Base-by-base conservation (phyloP, 2,329 filamentous ascomycete species). In the Neospermospora avenae region DNA sequence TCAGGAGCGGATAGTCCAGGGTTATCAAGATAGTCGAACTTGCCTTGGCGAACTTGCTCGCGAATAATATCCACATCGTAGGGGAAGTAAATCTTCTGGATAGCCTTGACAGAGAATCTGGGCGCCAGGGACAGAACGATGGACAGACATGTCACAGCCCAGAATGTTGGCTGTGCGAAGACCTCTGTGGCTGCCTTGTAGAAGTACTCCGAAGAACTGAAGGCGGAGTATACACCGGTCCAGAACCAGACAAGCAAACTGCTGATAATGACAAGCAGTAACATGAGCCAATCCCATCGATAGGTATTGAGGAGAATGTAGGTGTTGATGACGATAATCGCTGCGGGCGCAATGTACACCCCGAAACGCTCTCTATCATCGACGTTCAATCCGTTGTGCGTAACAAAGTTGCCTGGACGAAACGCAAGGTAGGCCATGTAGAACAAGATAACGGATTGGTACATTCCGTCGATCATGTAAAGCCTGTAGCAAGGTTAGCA, bases 271-370 rank as follows among this genome's bases (percentile, higher is more conserved):
- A 96, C 88, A 63, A 97, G 88, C 61, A 96, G 78, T 22, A 93
- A 76, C 77, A 96, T 96, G 70, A 99, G 80, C 93, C 93, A 99
- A 74, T 99, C 95, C 95, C 95, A 99, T 62, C 93, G 86, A 75
- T 96, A 98, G 0, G 90, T 96, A 76, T 99, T 99, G 78, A 98
- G 86, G 65, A 99, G 80, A 67, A 99, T 91, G 78, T 98, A 99
- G 61, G 88, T 78, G 75, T 99, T 99, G 79, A 96, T 96, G 42
- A 91, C 88, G 67, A 96, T 78, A 60, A 99, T 87, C 6, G 91
- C 87, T 14, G 90, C 89, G 59, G 90, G 91, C 3, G 87, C 92
- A 68, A 97, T 85, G 74, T 95, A 96, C 56, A 91, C 84, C 69
- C 95, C 95, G 70, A 99, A 88, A 66, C 93, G 87, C 64, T 87